Base-by-base conservation (phyloP, 768 basidiomycete species). In the Tylopilus cervinicoccineus region DNA sequence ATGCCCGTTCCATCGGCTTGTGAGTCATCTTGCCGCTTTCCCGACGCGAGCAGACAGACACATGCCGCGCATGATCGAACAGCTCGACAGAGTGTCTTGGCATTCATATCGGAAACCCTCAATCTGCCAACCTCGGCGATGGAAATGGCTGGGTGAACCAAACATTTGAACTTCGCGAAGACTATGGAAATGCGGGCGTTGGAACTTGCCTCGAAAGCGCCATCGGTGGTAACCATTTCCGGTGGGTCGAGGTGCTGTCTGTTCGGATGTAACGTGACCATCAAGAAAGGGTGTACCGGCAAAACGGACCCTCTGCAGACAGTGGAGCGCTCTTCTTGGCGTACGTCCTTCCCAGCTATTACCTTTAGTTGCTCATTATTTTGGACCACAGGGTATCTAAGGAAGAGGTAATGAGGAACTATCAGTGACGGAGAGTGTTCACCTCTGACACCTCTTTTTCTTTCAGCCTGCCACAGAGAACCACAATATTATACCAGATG, bases 1-100 rank as follows among this genome's bases (percentile, higher is more conserved):
- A 72, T 58, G 82, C 80, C 1, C 69, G 60, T 19, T 74, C 82
- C 4, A 75, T 85, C 50, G 82, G 81, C n/a, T 84, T 83, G 83
- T 84, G 52, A 54, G 76, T 62, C 2, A 2, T 14, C 33, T 43
- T 4, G 4, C 16, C 11, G 7, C 27, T 47, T 26, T 17, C 0
- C 26, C 19, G 10, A 28, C 6, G 6, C 7, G 12, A 31, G 14
- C 14, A 29, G 16, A 23, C 14, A 29, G 16, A 23, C 9, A 29
- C 39, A 19, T 60, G 13, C 65, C 64, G 45, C 17, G 14, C n/a
- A 3, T 22, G 14, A 20, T 23, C 9, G 16, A 12, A 2, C 70
- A 73, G 27, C 58, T 65, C 68, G n/a, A 61, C 52, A 23, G 67
- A 85, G 60, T 75, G 66, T 58, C 50, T 71, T 16, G 58, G 53